Conservation (phyloP, 805 yeast species). For the Saccharomycopsis fodiens region DNA sequence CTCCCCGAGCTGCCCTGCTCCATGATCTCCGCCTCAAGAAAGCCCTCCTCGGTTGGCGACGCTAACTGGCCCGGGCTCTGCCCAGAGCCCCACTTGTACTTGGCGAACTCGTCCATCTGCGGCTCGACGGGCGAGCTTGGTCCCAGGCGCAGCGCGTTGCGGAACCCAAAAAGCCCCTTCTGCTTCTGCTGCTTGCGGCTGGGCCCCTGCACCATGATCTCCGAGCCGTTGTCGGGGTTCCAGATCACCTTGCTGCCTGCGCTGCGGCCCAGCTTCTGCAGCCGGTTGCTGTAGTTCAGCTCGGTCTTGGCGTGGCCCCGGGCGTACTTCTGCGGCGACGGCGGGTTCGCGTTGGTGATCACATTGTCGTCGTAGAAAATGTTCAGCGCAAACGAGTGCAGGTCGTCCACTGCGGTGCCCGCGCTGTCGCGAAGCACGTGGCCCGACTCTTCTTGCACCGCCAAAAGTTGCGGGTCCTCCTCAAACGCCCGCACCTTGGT, state of each 20-base stretch:
- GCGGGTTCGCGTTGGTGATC: constrained; percentile 21
- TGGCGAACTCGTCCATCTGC: constrained; percentile 3
- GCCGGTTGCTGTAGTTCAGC: constrained; percentile 9
- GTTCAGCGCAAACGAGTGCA: constrained; percentile 14
- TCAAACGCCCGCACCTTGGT: constrained; percentile 2
- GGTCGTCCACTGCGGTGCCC: constrained; percentile 4
- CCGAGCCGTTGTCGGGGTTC: constrained; percentile 18
- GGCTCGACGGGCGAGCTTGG: constrained; percentile 1
- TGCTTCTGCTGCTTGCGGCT: constrained; percentile 6
- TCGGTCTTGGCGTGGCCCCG: constrained; percentile 16
- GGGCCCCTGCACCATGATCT: constrained; percentile 19
- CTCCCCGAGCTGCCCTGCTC: not conserved
- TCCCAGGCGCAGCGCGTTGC: not conserved
- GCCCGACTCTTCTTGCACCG: not conserved
- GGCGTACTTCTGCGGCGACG: constrained; percentile 15
- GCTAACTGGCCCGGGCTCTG: constrained; percentile 6
- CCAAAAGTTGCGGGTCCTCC: not conserved
- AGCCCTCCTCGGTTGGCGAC: not conserved
- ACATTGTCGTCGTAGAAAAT: constrained; percentile 18
- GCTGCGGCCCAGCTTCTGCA: constrained; percentile 5
- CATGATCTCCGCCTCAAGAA: not conserved
- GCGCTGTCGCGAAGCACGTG: not conserved
- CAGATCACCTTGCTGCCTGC: constrained; percentile 13
- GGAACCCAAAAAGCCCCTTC: constrained; percentile 8
- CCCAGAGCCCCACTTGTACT: constrained; percentile 13